phyloP scores from a whole-genome alignment of 2,329 filamentous ascomycete species.

The Penicillium sp. region DNA sequence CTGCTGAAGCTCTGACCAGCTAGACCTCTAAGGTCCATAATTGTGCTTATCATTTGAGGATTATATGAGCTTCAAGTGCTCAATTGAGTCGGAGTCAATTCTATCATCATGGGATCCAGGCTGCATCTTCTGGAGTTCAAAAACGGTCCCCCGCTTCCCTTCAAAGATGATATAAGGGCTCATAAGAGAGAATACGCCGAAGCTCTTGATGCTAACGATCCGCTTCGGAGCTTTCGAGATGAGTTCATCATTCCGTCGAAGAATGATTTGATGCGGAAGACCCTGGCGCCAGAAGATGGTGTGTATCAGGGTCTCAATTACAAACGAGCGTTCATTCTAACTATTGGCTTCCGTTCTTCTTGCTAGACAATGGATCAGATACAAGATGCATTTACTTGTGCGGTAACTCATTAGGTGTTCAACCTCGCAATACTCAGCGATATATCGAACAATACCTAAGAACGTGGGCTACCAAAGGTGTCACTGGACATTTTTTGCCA shows the following conservation, averaged over 20 bases:
- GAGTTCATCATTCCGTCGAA: constrained; percentile 77
- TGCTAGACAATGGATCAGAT: constrained; percentile 31
- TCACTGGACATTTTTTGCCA: constrained; percentile 74
- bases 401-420: constrained; percentile 83
- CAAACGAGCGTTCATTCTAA: not conserved
- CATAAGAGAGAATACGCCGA: constrained; percentile 41
- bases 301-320: constrained; percentile 1
- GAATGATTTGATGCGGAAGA: constrained; percentile 63
- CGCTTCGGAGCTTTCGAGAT: constrained; percentile 58
- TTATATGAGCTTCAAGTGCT: not conserved
- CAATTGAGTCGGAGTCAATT: not conserved
- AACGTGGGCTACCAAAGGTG: constrained; percentile 80
- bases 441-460: constrained; percentile 70
- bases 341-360: not conserved
- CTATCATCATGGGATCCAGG: constrained; percentile 28
- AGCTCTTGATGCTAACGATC: constrained; percentile 58
- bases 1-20: not conserved
- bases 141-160: constrained; percentile 28
- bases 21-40: not conserved
- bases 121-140: constrained; percentile 29
- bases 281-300: constrained; percentile 42
- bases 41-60: not conserved
- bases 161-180: constrained; percentile 33
- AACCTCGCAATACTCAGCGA: constrained; percentile 64
- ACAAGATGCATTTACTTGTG: constrained; percentile 71